Percentiles rank a stretch among this genome's conserved stretches.
Conservation (phyloP, 495 filamentous ascomycete genomes). For the Penicillium herquei region DNA sequence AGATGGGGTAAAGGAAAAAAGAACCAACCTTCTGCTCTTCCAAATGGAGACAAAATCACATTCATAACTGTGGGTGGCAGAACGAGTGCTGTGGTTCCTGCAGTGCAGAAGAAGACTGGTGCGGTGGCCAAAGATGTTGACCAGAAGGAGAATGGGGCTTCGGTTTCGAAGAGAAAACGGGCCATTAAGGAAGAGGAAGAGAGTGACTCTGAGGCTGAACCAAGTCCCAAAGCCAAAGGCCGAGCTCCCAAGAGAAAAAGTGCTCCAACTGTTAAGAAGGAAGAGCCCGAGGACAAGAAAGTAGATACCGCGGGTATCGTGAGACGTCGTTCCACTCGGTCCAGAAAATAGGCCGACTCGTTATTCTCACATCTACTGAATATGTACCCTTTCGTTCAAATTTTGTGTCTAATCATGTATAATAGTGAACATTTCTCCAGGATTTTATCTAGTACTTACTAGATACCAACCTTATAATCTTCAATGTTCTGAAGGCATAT, state of each 20-base stretch:
- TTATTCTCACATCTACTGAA: no score
- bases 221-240: constrained; percentile 19
- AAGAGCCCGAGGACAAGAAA: constrained; percentile 24
- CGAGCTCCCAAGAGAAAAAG: constrained; percentile 21
- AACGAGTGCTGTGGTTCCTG: constrained; percentile 83
- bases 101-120: constrained; percentile 79
- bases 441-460: no score
- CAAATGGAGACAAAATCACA: constrained; percentile 79
- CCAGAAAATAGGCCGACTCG: constrained; percentile 21
- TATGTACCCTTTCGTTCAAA: no score
- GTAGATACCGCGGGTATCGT: constrained; percentile 17
- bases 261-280: constrained; percentile 22
- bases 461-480: no score
- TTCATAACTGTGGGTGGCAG: constrained; percentile 85
- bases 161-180: constrained; percentile 38
- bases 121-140: constrained; percentile 37
- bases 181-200: constrained; percentile 35
- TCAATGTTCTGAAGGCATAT: no score
- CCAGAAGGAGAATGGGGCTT: constrained; percentile 16
- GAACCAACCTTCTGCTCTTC: constrained; percentile 60
- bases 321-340: constrained; percentile 41
- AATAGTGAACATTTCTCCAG: no score
- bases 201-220: constrained; percentile 24
- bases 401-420: no score
- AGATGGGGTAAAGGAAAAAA: constrained; percentile 91